These are phyloP conservation scores for Hymenoscyphus salicellus DNA, from an alignment of 2,329 filamentous ascomycete genomes.

Conservation along the genomic window DNA sequence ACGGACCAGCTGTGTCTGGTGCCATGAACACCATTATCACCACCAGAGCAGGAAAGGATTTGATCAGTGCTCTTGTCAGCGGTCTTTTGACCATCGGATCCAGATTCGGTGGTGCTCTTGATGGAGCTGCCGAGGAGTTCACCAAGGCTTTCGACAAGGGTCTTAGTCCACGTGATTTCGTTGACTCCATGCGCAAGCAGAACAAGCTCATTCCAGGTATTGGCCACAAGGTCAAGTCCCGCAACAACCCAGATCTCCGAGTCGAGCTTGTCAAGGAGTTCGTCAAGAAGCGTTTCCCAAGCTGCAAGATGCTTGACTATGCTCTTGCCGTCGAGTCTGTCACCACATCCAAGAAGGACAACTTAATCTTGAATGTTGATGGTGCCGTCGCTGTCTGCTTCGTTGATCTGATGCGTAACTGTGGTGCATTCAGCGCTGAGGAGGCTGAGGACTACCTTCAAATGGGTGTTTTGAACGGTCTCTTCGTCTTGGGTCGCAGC, in stretches of 20 bases:
- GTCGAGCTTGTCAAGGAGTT: constrained; percentile 99
- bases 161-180: constrained; percentile 96
- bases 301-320: constrained; percentile 97
- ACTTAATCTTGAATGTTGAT: constrained; percentile 98
- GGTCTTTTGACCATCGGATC: constrained; percentile 98
- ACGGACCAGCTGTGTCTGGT: constrained; percentile 97
- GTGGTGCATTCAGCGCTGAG: constrained; percentile 90
- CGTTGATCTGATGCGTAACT: constrained; percentile 95
- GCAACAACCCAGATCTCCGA: constrained; percentile 99
- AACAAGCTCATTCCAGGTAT: constrained; percentile 99
- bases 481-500: constrained; percentile 94
- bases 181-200: constrained; percentile 98
- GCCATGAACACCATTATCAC: constrained; percentile 99
- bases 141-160: constrained; percentile 97
- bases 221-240: constrained; percentile 98
- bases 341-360: constrained; percentile 99
- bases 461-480: constrained; percentile 99
- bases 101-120: constrained; percentile 95
- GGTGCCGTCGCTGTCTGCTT: constrained; percentile 98
- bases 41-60: constrained; percentile 96
- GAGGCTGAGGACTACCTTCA: constrained; percentile 98
- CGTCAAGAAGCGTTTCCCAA: constrained; percentile 95
- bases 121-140: constrained; percentile 98
- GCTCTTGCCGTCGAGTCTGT: constrained; percentile 96
- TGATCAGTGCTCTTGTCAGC: constrained; percentile 91